A percentile compares a stretch with the other conserved stretches of the same genome.
These are phyloP conservation scores for Exophiala calicioides DNA, from an alignment of 2,329 filamentous ascomycete genomes.

Conservation along the genomic window DNA sequence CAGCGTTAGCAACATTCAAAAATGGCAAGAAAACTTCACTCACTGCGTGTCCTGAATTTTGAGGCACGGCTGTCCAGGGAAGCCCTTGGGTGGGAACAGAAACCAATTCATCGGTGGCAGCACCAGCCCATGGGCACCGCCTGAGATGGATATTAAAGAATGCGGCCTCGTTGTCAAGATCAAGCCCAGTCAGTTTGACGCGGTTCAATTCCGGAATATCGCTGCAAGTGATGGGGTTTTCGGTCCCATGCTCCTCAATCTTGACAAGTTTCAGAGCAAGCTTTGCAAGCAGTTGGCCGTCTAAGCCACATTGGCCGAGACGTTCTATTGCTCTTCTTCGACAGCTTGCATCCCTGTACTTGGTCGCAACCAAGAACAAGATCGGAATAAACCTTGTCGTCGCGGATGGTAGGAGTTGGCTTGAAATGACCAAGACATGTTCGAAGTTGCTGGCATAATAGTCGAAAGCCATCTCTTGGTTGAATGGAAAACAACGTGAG, in stretches of 20 bases:
- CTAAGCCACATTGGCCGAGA: slow-evolving; percentile 15
- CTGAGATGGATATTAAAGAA: slow-evolving; percentile 9
- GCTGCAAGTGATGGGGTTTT: slow-evolving; percentile 9
- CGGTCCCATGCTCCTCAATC: slow-evolving; percentile 18
- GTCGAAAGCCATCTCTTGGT: slow-evolving; percentile 17
- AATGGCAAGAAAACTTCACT: slow-evolving; percentile 2
- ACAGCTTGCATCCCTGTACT: slow-evolving; percentile 15
- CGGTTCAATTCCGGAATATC: slow-evolving; percentile 21
- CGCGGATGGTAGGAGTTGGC: slow-evolving; percentile 2
- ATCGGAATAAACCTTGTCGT: slow-evolving; percentile 11
- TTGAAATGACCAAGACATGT: slow-evolving; percentile 9
- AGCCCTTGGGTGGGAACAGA: slow-evolving; percentile 7
- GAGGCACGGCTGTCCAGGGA: not conserved
- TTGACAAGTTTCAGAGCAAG: slow-evolving; percentile 16
- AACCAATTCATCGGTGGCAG: not conserved
- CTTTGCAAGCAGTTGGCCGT: slow-evolving; percentile 16
- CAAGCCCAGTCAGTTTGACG: slow-evolving; percentile 10
- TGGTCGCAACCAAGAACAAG: slow-evolving; percentile 24
- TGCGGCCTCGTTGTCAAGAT: not conserved
- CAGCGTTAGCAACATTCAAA: not conserved
- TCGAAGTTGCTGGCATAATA: slow-evolving; percentile 13
- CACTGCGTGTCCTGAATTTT: slow-evolving; percentile 7
- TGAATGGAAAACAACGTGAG: slow-evolving; percentile 23
- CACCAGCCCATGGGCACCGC: slow-evolving; percentile 5
- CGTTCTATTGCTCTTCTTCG: slow-evolving; percentile 15